Evolutionary conservation across 129 eudicot genomes (phyloP), one percentile per base, ranked within the genome.

Genomic region (Lonicera japonica): DNA sequence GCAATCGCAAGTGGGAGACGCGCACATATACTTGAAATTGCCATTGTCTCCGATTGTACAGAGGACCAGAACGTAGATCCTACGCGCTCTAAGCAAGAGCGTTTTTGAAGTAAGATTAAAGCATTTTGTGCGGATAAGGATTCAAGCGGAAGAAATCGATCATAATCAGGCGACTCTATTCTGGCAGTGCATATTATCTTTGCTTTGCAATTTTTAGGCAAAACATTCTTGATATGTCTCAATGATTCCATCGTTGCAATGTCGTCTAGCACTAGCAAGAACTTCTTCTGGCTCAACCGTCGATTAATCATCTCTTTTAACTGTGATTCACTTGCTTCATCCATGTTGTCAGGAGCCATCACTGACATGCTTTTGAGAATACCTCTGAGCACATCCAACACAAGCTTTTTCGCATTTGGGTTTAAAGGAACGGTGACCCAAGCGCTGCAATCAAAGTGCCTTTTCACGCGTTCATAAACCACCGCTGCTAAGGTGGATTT

Each of bases 131-230:
- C 15, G 9, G 23, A 13, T 60, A 60, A 24, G 14, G 25, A 5
- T 48, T 3, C 4, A n/a, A 60, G 65, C 16, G 9, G 50, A 39
- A 60, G 52, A 60, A 39, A 24, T 1, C 38, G 51, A 1, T 11
- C 36, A 60, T 41, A 60, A n/a, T 60, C 48, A 19, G 9, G 12
- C 18, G 48, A 38, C 19, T 0, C 18, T 17, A n/a, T 18, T 21
- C 11, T 47, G n/a, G 65, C 34, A 17, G 65, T 60, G 19, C 51
- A 60, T 12, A 60, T 60, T 60, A 60, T 34, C 8, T 60, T 60
- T 38, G 48, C 51, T 12, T 38, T 60, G 17, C 65, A 60, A 11
- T 38, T 24, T 34, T 19, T 21, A 39, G 65, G 65, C 48, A 60
- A 40, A 36, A 40, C 16, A 38, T 54, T 11, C 59, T 18, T 54